Evolutionary conservation across 2,329 filamentous ascomycete species (phyloP).

Genomic region (Colletotrichum zoysiae): DNA sequence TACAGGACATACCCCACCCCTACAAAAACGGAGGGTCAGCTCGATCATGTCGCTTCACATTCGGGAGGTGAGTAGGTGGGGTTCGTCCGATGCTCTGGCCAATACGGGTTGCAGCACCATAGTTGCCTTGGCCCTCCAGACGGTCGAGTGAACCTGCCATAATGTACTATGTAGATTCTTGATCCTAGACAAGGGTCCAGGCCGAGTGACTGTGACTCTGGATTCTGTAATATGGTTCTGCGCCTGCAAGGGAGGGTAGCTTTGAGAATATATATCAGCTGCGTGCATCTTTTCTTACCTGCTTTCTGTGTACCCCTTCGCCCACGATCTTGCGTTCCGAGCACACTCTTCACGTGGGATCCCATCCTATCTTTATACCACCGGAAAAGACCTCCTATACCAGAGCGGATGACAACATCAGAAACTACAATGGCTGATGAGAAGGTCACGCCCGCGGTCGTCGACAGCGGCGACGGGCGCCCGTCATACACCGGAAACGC

Average conservation of each 20-base stretch:
- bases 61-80: background rate
- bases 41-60: background rate
- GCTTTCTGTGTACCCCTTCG: background rate
- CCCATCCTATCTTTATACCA: background rate
- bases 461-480: slow-evolving; percentile 24
- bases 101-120: background rate
- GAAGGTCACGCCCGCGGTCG: slow-evolving; percentile 16
- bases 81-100: slow-evolving; percentile 13
- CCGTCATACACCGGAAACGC: slow-evolving; percentile 27
- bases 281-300: background rate
- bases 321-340: slow-evolving; percentile 2
- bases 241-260: background rate
- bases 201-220: background rate
- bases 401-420: too few relatives aligned
- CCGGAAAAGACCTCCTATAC: background rate
- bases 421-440: slow-evolving; percentile 22
- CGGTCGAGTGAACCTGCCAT: background rate
- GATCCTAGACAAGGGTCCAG: background rate
- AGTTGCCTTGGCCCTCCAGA: background rate
- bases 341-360: background rate
- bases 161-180: slow-evolving; percentile 1
- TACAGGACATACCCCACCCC: slow-evolving; percentile 4
- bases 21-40: background rate
- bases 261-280: slow-evolving; percentile 13
- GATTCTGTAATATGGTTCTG: background rate